Percentiles rank a stretch among this genome's conserved stretches.
phyloP scores from a whole-genome alignment of 495 filamentous ascomycete genomes.

The Bacidia gigantensis region DNA sequence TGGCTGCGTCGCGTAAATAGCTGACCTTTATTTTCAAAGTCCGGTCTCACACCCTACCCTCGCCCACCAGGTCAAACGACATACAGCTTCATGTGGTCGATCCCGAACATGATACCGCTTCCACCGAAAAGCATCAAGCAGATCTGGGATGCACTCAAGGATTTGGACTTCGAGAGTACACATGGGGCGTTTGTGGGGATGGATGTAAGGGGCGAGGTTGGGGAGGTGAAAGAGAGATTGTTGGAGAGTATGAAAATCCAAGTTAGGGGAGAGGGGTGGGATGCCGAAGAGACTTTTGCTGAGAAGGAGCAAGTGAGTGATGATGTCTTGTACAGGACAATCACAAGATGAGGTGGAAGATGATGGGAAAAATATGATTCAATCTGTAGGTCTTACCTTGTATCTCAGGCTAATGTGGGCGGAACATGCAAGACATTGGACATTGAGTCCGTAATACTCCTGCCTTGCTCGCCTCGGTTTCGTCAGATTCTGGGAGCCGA shows the following conservation, averaged over 20 bases:
- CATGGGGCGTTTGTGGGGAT: constrained; percentile 50
- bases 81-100: constrained; percentile 66
- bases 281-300: constrained; percentile 5
- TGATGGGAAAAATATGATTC: too few species aligned
- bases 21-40: too few species aligned
- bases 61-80: constrained; percentile 43
- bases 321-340: neutral
- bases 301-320: neutral
- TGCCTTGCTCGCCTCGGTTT: too few species aligned
- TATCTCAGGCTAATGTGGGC: too few species aligned
- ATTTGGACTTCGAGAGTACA: constrained; percentile 41
- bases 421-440: too few species aligned
- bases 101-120: constrained; percentile 69
- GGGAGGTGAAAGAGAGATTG: constrained; percentile 47
- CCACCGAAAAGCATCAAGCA: constrained; percentile 23
- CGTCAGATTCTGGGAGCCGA: too few species aligned
- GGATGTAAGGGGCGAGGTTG: constrained; percentile 43
- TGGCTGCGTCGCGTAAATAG: too few species aligned
- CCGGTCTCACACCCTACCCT: constrained; percentile 16
- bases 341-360: too few species aligned
- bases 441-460: too few species aligned
- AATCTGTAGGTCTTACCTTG: too few species aligned
- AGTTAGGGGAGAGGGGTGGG: constrained; percentile 28
- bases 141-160: constrained; percentile 33
- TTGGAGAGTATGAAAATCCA: constrained; percentile 67